Conservation (phyloP, 768 basidiomycete genomes). For the Leucocoprinus birnbaumii region DNA sequence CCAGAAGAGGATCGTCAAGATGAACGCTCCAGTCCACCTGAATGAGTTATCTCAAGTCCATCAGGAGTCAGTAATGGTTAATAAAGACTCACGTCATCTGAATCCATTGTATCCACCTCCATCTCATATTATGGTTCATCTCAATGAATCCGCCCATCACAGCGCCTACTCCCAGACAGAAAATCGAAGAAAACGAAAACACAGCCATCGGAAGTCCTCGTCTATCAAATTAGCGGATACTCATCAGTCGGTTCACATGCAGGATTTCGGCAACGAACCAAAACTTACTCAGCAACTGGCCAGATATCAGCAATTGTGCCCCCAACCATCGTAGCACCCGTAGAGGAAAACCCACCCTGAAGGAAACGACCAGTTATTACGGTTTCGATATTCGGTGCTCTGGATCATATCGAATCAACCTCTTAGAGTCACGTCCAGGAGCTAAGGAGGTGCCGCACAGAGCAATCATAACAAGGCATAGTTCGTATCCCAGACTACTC, state of each 20-base stretch:
- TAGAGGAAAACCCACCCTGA: conserved; percentile 65
- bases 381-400: conserved; percentile 51
- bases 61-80: too few species aligned
- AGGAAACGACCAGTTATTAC: conserved; percentile 63
- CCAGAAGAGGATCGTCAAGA: conserved; percentile 45
- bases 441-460: conserved; percentile 33
- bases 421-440: too few species aligned
- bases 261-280: background rate
- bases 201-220: conserved; percentile 78
- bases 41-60: too few species aligned
- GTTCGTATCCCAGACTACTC: conserved; percentile 41
- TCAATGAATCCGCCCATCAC: conserved; percentile 26
- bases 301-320: conserved; percentile 74
- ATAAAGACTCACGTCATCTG: conserved; percentile 26
- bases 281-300: conserved; percentile 51
- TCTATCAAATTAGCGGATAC: conserved; percentile 27
- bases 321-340: conserved; percentile 70
- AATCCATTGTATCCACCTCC: conserved; percentile 30
- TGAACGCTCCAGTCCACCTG: conserved; percentile 44
- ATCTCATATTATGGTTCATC: conserved; percentile 22
- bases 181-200: conserved; percentile 53
- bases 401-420: conserved; percentile 15
- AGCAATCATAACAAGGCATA: conserved; percentile 48
- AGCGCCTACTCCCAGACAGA: conserved; percentile 21
- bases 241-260: too few species aligned